These are phyloP conservation scores for Magnolia sinica DNA, from an alignment of 164 flowering plant species.

Conservation along the genomic window DNA sequence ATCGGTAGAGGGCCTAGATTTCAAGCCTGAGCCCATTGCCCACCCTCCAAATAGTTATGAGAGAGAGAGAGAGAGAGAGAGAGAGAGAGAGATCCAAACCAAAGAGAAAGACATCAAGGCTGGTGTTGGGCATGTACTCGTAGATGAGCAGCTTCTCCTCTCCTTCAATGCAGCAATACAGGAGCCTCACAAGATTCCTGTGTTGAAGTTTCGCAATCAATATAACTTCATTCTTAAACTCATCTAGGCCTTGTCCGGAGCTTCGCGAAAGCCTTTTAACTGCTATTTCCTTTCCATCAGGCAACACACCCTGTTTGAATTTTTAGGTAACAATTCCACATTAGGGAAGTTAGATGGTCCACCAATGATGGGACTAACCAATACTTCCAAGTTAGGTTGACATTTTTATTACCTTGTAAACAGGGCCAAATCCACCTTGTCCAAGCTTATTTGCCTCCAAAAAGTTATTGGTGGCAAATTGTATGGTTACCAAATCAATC, in stretches of 20 bases:
- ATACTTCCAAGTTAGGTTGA: background rate
- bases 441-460: conserved; percentile 1
- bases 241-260: conserved; percentile 34
- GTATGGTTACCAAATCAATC: background rate
- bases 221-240: conserved; percentile 44
- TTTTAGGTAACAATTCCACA: too few relatives aligned
- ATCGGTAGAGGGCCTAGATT: too few relatives aligned
- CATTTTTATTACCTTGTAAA: conserved; percentile 5
- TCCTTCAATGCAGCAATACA: conserved; percentile 38
- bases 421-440: conserved; percentile 10
- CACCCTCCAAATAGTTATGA: too few relatives aligned
- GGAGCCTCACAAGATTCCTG: conserved; percentile 43
- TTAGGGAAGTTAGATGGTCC: too few relatives aligned
- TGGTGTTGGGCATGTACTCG: conserved; percentile 35
- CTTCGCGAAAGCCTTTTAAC: conserved; percentile 34
- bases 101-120: conserved; percentile 32
- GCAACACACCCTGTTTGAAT: conserved; percentile 23
- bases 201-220: conserved; percentile 50
- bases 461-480: conserved; percentile 6
- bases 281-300: conserved; percentile 38
- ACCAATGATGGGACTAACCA: too few relatives aligned
- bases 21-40: too few relatives aligned
- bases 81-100: conserved; percentile 12
- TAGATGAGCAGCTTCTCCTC: conserved; percentile 40
- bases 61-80: too few relatives aligned